These are phyloP conservation scores for Berberis vulgaris DNA, from an alignment of 164 flowering plant genomes.

Conservation along the genomic window DNA sequence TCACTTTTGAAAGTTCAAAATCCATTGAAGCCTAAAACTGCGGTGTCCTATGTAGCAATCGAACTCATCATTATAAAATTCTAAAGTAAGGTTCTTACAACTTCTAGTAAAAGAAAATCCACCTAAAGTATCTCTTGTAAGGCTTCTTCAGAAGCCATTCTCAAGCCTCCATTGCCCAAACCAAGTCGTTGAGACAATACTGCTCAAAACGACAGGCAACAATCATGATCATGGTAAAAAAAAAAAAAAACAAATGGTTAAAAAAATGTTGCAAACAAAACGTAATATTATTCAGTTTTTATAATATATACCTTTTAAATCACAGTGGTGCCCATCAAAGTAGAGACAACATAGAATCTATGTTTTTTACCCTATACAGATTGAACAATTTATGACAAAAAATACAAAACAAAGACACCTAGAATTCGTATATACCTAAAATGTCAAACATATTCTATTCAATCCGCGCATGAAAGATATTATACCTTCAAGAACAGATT, in stretches of 20 bases:
- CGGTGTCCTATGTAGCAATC: too few relatives aligned
- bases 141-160: constrained; percentile 98
- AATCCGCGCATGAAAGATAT: background rate
- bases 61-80: too few relatives aligned
- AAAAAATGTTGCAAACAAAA: too few relatives aligned
- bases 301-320: constrained; percentile 63
- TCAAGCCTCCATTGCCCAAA: constrained; percentile 91
- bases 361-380: constrained; percentile 74
- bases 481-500: constrained; percentile 84
- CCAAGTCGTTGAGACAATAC: constrained; percentile 97
- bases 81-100: background rate
- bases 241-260: constrained; percentile 6
- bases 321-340: constrained; percentile 76
- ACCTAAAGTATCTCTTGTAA: constrained; percentile 86
- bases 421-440: background rate
- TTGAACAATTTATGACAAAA: background rate
- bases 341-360: constrained; percentile 76
- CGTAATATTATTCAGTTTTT: background rate
- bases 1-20: too few relatives aligned
- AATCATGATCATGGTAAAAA: constrained; percentile 4
- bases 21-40: too few relatives aligned
- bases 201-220: constrained; percentile 37
- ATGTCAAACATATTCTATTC: too few relatives aligned
- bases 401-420: background rate
- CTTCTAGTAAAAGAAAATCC: background rate